Base-by-base conservation (phyloP, 2,329 filamentous ascomycete species). In the Trichophyton rubrum region DNA sequence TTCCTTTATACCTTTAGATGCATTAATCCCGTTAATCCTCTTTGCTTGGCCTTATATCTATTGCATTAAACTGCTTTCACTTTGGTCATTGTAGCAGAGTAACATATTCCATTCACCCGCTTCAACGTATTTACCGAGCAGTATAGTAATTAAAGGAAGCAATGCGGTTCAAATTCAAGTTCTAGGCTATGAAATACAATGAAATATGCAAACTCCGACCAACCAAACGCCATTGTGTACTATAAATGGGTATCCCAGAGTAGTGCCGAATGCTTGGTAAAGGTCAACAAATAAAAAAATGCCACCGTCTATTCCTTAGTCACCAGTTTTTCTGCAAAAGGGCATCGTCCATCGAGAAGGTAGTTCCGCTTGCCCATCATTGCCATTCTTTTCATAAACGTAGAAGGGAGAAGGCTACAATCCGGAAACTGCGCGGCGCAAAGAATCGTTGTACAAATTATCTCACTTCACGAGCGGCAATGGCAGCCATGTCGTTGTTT, bases 401-500 rank as follows among this genome's bases (percentile, higher is more conserved):
- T 9, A 22, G 20, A 27, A 24, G 11, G 13, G 45, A 51, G 43
- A 22, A 22, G 3, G 6, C 43, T 8, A 22, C 20, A 22, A 9
- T 47, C 20, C n/a, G 22, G 11, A 20, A 22, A 9, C 7, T 20
- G 3, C 20, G 1, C 4, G 9, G 7, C 3, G 15, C 35, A 33
- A 51, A 24, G 2, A 13, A 30, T 9, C 4, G 5, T 33, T 9
- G 20, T 22, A 35, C 59, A 45, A 15, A 56, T 64, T 61, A 74
- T 67, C 72, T 66, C 7, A 75, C 70, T 61, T 75, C 72, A 9
- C 72, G 73, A 33, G 67, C 72, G 20, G 72, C 82, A 5, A 82
- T 83, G 11, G 83, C 82, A 13, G 82, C 79, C 62, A 87, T 79
- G 60, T 87, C 84, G 63, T 85, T 80, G 66, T 86, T 81, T 56